Evolutionary conservation across 371 early-diverging fungal species (phyloP), one percentile per base, ranked within the genome.

Genomic region (Gilbertella persicaria): DNA sequence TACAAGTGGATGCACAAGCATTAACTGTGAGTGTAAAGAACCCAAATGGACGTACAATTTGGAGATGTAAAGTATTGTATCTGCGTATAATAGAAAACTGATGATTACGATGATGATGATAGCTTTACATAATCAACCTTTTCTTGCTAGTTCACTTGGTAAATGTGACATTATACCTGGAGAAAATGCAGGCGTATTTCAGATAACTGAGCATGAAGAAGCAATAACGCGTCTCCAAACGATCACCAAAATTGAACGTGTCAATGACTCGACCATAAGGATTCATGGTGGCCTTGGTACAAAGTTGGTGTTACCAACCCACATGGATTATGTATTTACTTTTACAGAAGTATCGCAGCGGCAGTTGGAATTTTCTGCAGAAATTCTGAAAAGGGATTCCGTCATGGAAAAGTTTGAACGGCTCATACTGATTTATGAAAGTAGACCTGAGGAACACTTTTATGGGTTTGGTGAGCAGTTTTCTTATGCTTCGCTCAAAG

Each of bases 401-500:
- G 14, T 49, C 23, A 71, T 72, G 72, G 37, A 45, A 7, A 48
- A 65, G 9, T 66, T 63, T 30, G n/a, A 42, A n/a, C 66, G 71
- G 10, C 23, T 68, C 0, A 37, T 76, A 0, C 21, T 73, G 36
- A 62, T 53, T 1, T 69, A 52, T 24, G 66, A 57, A 19, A 64
- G 64, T 28, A 61, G 64, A 30, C 47, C 58, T 13, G 73, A 70
- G 0, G 76, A 76, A 58, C 52, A 67, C 10, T 70, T 76, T 53
- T 76, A 73, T 62, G 81, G 81, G 0, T 76, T 79, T 60, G 81
- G 81, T 24, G 75, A 79, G 41, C 75, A 75, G 30, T 68, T 66
- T 46, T 58, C 60, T 8, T 59, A 53, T 61, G 45, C 50, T 8
- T 63, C 67, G 12, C 45, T 73, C n/a, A 78, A 79, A 30, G 81